A percentile compares a stretch with the other conserved stretches of the same genome.
These are phyloP conservation scores for Trichaptum fuscoviolaceum DNA, from an alignment of 768 basidiomycete genomes.

Conservation along the genomic window DNA sequence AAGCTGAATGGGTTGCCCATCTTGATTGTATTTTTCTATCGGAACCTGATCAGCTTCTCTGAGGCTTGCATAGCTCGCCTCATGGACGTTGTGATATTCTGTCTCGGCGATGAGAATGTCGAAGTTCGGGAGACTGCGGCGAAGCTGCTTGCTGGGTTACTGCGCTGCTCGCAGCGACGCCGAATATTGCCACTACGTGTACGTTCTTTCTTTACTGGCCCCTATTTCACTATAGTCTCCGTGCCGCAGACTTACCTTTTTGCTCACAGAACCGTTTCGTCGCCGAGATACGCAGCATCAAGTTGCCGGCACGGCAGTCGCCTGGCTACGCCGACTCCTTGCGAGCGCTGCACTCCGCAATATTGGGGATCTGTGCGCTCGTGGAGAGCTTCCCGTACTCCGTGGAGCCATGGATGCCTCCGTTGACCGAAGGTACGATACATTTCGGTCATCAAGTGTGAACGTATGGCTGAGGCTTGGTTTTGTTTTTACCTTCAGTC, in stretches of 20 bases:
- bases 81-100: conserved; percentile 80
- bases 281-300: conserved; percentile 50
- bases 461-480: conserved; percentile 4
- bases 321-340: conserved; percentile 68
- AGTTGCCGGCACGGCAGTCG: conserved; percentile 64
- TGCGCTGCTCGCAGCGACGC: conserved; percentile 86
- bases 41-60: conserved; percentile 76
- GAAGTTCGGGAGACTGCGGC: conserved; percentile 92
- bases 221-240: background rate
- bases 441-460: background rate
- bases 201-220: conserved; percentile 13
- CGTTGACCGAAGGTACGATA: conserved; percentile 63
- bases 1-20: conserved; percentile 84
- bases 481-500: conserved; percentile 34
- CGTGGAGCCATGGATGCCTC: conserved; percentile 48
- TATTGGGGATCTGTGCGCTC: conserved; percentile 44
- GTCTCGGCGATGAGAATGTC: conserved; percentile 84
- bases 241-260: conserved; percentile 9
- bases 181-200: conserved; percentile 84
- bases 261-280: conserved; percentile 71
- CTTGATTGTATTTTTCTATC: conserved; percentile 85
- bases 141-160: conserved; percentile 77
- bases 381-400: conserved; percentile 56
- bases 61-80: conserved; percentile 60
- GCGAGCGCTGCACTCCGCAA: conserved; percentile 68